Evolutionary conservation across 257 asterid genomes (phyloP).

Genomic region (Fraxinus cuspidata): DNA sequence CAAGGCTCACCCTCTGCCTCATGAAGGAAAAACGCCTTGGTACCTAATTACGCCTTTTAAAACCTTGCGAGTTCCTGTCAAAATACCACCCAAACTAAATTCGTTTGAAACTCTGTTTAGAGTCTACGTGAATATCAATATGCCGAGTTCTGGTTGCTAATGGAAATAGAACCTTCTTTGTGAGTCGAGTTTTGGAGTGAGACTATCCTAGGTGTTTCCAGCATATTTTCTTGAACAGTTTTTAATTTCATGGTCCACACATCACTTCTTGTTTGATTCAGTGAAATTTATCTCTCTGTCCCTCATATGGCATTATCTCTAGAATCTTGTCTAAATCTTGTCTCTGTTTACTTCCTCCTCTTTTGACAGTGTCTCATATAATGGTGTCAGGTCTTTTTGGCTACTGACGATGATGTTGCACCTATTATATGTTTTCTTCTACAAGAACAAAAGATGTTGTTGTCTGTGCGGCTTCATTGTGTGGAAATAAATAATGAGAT

Average conservation of each 20-base stretch:
- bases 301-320: neutral
- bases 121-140: neutral
- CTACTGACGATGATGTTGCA: slow-evolving; percentile 70
- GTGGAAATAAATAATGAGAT: slow-evolving; percentile 69
- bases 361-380: slow-evolving; percentile 17
- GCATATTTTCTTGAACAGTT: neutral
- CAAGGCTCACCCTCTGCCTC: neutral
- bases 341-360: slow-evolving; percentile 23
- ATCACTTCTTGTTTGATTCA: slow-evolving; percentile 6
- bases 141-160: slow-evolving; percentile 19
- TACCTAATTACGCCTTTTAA: neutral
- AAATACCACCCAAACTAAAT: neutral
- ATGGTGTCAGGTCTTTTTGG: slow-evolving; percentile 77
- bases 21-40: neutral
- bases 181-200: neutral
- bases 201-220: slow-evolving; percentile 1
- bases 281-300: slow-evolving; percentile 2
- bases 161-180: slow-evolving; percentile 20
- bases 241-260: slow-evolving; percentile 21
- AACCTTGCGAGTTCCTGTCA: neutral
- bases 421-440: slow-evolving; percentile 86
- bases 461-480: slow-evolving; percentile 72
- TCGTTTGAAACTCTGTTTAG: neutral
- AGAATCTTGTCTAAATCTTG: slow-evolving; percentile 11
- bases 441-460: slow-evolving; percentile 72